Base-by-base conservation (phyloP, 1,284 basidiomycete species). In the Schizophyllum commune region DNA sequence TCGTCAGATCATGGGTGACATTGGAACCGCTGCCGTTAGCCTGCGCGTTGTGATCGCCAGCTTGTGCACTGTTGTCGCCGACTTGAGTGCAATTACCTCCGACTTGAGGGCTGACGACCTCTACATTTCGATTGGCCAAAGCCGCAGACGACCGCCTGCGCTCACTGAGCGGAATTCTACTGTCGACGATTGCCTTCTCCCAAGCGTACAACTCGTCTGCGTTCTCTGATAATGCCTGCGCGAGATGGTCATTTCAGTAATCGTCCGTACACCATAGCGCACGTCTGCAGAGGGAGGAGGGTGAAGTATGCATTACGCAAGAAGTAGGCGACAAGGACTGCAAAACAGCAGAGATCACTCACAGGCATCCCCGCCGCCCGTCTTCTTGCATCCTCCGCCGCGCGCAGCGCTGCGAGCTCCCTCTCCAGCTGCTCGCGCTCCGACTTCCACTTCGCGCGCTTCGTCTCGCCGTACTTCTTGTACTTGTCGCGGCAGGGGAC, bases 401-500 rank as follows among this genome's bases (percentile, higher is more conserved):
- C 65, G 2, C 76, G 68, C 6, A 77, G 65, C 15, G 69, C 69
- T 17, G 74, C 71, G 57, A 82, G 68, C 64, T 80, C 79, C 1
- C 71, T 68, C n/a, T 80, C 73, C 27, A 75, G 77, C 19, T 74
- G 71, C 59, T 74, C 72, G 33, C 79, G 76, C 65, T 80, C 79
- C 8, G 72, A 72, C 65, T 78, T 82, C 78, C 78, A 80, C 65
- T 83, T 84, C 1, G 75, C 75, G 13, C 81, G 77, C 68, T 84
- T 84, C 3, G 80, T 83, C 57, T 71, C 79, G 0, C 82, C 82
- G 62, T 84, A 83, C 55, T 68, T 74, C 51, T 78, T 75, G 68
- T 83, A 83, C 11, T 79, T 73, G 34, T 74, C 70, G 32, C 83
- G 74, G 65, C 83, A 84, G 0, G 74, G 71, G 19, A 77, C 72